phyloP scores from a whole-genome alignment of 2,329 filamentous ascomycete species.

The Gremmenia infestans region DNA sequence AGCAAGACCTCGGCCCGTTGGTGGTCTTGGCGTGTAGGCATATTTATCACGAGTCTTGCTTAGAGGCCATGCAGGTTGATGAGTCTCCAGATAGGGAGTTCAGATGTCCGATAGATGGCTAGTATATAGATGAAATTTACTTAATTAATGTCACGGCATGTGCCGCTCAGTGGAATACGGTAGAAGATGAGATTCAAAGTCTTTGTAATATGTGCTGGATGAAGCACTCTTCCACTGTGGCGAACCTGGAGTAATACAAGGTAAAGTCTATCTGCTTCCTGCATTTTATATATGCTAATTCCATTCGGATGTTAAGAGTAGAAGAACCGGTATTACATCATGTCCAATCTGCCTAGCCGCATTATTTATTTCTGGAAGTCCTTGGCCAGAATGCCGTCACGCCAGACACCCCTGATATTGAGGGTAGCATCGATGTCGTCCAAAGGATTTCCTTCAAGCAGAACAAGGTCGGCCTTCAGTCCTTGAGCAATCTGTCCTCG shows the following conservation, averaged over 20 bases:
- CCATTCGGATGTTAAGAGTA: too few relatives aligned
- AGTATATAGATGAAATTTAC: constrained; percentile 15
- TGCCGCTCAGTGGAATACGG: not conserved
- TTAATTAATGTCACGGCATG: not conserved
- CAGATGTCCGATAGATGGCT: constrained; percentile 37
- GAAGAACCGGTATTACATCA: too few relatives aligned
- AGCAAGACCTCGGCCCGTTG: constrained; percentile 56
- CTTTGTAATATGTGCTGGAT: too few relatives aligned
- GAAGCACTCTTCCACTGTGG: too few relatives aligned
- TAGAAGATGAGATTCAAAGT: not conserved
- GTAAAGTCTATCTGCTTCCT: too few relatives aligned
- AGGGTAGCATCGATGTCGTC: constrained; percentile 26
- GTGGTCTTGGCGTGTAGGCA: constrained; percentile 67
- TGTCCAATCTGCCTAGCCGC: not conserved
- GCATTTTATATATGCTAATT: too few relatives aligned
- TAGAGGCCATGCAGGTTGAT: constrained; percentile 59
- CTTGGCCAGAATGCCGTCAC: constrained; percentile 11
- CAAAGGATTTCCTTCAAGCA: constrained; percentile 28
- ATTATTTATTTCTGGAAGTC: not conserved
- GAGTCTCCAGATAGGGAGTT: constrained; percentile 42
- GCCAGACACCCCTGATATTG: constrained; percentile 27
- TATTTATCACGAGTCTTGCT: constrained; percentile 63
- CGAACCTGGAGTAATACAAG: too few relatives aligned
- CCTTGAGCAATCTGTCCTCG: constrained; percentile 25
- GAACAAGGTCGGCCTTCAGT: constrained; percentile 27